Evolutionary conservation across 371 early-diverging fungal genomes (phyloP).

Genomic region (Mucor racemosus): DNA sequence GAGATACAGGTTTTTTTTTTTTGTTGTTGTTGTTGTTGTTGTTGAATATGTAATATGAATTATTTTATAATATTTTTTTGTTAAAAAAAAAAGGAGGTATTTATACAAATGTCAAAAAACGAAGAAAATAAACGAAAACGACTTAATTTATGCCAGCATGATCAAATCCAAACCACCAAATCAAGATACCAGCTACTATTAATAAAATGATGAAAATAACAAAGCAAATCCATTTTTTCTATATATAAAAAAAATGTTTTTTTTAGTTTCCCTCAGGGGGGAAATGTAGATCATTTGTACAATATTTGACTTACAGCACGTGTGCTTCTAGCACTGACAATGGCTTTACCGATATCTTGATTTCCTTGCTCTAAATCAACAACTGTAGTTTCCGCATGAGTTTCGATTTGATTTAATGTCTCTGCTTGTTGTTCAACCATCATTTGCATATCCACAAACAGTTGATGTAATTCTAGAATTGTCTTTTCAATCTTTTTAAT

Average conservation of each 20-base stretch:
- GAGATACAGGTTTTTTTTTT: neutral
- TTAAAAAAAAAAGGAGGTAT: neutral
- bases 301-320: conserved; percentile 57
- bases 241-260: conserved; percentile 10
- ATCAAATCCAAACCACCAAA: conserved; percentile 52
- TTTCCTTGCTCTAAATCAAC: conserved; percentile 72
- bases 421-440: conserved; percentile 82
- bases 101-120: conserved; percentile 5
- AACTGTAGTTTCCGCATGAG: conserved; percentile 64
- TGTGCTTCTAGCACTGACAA: conserved; percentile 69
- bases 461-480: conserved; percentile 84
- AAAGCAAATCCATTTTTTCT: conserved; percentile 71
- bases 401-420: conserved; percentile 72
- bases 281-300: neutral
- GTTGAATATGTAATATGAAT: neutral
- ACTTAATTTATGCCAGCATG: conserved; percentile 26
- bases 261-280: neutral
- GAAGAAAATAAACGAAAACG: neutral
- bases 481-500: conserved; percentile 86
- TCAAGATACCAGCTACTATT: conserved; percentile 49
- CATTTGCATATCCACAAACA: conserved; percentile 89
- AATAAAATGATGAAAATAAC: conserved; percentile 50
- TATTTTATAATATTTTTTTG: neutral
- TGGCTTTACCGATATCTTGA: conserved; percentile 68
- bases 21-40: too few species aligned